phyloP scores from a whole-genome alignment of 2,329 filamentous ascomycete species.

The Septoria petroselini region DNA sequence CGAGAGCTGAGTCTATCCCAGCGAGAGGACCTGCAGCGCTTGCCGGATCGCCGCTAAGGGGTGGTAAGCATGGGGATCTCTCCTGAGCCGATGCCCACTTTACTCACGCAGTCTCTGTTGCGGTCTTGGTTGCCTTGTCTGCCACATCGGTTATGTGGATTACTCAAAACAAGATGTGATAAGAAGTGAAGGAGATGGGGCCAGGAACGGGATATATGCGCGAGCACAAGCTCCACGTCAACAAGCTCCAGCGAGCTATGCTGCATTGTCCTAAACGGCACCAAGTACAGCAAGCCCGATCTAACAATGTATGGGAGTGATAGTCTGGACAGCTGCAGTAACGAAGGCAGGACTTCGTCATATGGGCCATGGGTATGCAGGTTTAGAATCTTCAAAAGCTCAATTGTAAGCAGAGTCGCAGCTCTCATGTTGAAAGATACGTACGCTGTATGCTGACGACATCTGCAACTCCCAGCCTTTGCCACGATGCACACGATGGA shows the following conservation, averaged over 20 bases:
- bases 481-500: neutral
- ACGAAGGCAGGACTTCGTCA: neutral
- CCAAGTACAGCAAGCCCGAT: neutral
- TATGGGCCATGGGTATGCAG: neutral
- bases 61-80: neutral
- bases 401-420: neutral
- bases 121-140: constrained; percentile 15
- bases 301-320: neutral
- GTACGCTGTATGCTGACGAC: neutral
- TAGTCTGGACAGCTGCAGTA: neutral
- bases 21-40: constrained; percentile 9
- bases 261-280: constrained; percentile 6
- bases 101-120: constrained; percentile 9
- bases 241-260: neutral
- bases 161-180: no score
- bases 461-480: neutral
- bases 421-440: neutral
- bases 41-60: neutral
- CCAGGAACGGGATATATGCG: neutral
- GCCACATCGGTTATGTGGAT: neutral
- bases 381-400: neutral
- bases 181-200: neutral
- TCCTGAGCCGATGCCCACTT: neutral
- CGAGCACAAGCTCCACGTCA: neutral
- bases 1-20: constrained; percentile 11